Conservation (phyloP, 257 asterid species). For the Forsythia viridissima region DNA sequence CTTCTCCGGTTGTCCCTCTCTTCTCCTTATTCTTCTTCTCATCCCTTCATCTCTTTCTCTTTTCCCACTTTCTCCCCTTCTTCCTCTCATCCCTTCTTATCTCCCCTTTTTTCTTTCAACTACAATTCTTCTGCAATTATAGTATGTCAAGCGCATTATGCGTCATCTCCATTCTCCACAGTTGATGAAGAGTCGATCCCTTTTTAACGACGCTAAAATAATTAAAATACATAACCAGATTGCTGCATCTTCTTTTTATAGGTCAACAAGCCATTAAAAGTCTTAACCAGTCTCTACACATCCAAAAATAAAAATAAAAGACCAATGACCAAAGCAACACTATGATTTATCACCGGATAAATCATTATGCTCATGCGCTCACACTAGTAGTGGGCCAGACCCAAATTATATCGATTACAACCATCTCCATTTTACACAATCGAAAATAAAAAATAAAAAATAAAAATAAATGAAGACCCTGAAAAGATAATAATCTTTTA, state of each 20-base stretch:
- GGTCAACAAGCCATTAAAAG: background rate
- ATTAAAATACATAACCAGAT: background rate
- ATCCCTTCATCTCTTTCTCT: background rate
- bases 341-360: background rate
- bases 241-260: background rate
- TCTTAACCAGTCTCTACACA: background rate
- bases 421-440: background rate
- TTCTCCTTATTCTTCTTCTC: background rate
- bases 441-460: background rate
- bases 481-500: background rate
- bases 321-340: background rate
- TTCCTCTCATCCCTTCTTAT: background rate
- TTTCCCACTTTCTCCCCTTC: background rate
- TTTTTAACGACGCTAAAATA: background rate
- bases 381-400: background rate
- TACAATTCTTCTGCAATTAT: background rate
- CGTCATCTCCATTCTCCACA: background rate
- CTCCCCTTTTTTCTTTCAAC: background rate
- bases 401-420: background rate
- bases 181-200: background rate
- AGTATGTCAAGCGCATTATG: background rate
- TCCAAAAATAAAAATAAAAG: background rate
- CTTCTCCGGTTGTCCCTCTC: no score
- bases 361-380: no score
- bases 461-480: background rate